Evolutionary conservation across 2,329 filamentous ascomycete species (phyloP).

Genomic region (Madurella mycetomatis): DNA sequence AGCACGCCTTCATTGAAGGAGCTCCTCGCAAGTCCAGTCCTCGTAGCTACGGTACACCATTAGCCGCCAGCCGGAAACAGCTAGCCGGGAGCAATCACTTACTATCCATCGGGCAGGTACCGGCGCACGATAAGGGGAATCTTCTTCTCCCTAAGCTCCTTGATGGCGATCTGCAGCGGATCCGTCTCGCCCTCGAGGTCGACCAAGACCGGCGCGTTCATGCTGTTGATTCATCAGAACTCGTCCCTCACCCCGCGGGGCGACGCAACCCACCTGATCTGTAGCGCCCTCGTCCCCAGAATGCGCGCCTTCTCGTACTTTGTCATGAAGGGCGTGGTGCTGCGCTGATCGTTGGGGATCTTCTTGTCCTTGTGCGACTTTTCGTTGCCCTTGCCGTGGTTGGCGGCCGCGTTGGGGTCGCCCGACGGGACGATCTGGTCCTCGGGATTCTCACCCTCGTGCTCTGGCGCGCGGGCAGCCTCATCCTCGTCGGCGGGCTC

Average conservation of each 20-base stretch:
- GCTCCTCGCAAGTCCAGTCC: conserved; percentile 98
- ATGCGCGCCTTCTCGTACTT: conserved; percentile 97
- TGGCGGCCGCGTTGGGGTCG: conserved; percentile 57
- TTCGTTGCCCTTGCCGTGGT: conserved; percentile 48
- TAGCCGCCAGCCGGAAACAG: neutral
- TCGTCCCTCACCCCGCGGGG: neutral
- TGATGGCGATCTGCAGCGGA: conserved; percentile 93
- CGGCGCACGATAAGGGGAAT: conserved; percentile 91
- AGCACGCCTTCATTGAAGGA: conserved; percentile 53
- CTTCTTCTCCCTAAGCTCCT: conserved; percentile 97
- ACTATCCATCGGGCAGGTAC: conserved; percentile 96
- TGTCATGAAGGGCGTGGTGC: conserved; percentile 97
- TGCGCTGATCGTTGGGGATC: conserved; percentile 81
- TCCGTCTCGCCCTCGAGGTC: conserved; percentile 97
- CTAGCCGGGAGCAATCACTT: conserved; percentile 37
- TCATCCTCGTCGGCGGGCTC: conserved; percentile 53
- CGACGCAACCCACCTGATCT: conserved; percentile 72
- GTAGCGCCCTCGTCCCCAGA: conserved; percentile 84
- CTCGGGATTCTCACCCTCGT: conserved; percentile 50
- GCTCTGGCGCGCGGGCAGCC: conserved; percentile 50
- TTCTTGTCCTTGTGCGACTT: conserved; percentile 72
- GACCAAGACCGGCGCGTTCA: conserved; percentile 95
- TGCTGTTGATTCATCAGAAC: conserved; percentile 49
- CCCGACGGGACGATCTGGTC: conserved; percentile 54
- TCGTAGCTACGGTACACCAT: conserved; percentile 64